Evolutionary conservation across 75 land plant genomes (phyloP).

Genomic region (Ceratopteris richardii): DNA sequence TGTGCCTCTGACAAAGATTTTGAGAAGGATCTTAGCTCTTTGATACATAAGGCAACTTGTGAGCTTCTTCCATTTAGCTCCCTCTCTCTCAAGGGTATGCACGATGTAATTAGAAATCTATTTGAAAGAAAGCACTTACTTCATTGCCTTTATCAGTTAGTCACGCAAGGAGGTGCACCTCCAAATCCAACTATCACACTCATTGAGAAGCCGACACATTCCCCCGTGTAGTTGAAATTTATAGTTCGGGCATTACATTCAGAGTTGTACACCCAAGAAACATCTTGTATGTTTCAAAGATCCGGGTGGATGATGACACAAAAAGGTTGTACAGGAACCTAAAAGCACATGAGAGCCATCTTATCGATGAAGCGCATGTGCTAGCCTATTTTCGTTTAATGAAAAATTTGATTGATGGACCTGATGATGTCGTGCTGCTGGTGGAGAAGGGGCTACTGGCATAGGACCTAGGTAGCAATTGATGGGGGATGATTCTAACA

Average conservation of each 20-base stretch:
- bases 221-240: constrained; percentile 41
- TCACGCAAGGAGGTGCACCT: constrained; percentile 11
- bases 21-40: constrained; percentile 16
- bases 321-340: constrained; percentile 44
- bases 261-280: too few relatives aligned
- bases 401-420: constrained; percentile 44
- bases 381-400: constrained; percentile 42
- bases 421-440: constrained; percentile 41
- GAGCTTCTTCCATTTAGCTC: not conserved
- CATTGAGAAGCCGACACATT: constrained; percentile 13
- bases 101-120: too few relatives aligned
- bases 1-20: constrained; percentile 15
- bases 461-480: constrained; percentile 44
- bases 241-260: constrained; percentile 38
- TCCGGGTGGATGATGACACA: constrained; percentile 39
- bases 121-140: constrained; percentile 38
- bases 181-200: not conserved
- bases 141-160: constrained; percentile 28
- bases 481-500: too few relatives aligned
- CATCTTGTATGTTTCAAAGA: constrained; percentile 18
- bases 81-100: not conserved
- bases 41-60: constrained; percentile 18
- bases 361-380: constrained; percentile 26
- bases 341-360: constrained; percentile 51
- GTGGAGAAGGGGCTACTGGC: constrained; percentile 41